phyloP scores from a whole-genome alignment of 2,329 filamentous ascomycete species.

The Plenodomus biglobosus region DNA sequence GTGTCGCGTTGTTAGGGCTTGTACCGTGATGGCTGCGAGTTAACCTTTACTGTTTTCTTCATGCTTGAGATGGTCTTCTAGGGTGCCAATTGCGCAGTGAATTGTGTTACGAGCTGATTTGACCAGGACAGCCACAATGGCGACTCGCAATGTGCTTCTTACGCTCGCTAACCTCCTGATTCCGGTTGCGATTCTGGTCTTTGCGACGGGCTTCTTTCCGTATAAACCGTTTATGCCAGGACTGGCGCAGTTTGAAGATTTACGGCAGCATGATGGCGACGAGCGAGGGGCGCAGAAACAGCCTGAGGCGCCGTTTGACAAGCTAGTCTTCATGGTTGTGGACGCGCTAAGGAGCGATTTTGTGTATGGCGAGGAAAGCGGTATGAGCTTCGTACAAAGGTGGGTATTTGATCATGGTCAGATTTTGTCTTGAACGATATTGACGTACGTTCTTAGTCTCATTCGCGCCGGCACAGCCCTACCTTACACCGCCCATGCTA shows the following conservation, averaged over 20 bases:
- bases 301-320: conserved; percentile 76
- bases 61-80: conserved; percentile 15
- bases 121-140: conserved; percentile 20
- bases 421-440: neutral
- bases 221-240: conserved; percentile 94
- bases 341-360: conserved; percentile 91
- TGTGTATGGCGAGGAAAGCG: conserved; percentile 78
- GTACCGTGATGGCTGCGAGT: conserved; percentile 23
- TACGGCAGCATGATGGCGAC: conserved; percentile 50
- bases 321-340: conserved; percentile 94
- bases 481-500: conserved; percentile 92
- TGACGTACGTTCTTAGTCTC: conserved; percentile 57
- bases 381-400: conserved; percentile 87
- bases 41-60: conserved; percentile 1
- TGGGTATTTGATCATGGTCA: conserved; percentile 45
- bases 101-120: conserved; percentile 1
- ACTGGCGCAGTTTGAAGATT: conserved; percentile 67
- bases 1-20: neutral
- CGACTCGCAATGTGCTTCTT: conserved; percentile 48
- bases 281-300: conserved; percentile 40
- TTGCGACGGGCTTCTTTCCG: conserved; percentile 92
- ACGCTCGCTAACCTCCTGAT: conserved; percentile 74
- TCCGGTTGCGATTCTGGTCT: conserved; percentile 66
- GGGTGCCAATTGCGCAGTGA: neutral
- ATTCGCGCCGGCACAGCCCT: conserved; percentile 81